Evolutionary conservation across 75 land plant genomes (phyloP), one percentile per base, ranked within the genome.

Genomic region (Sequoiadendron giganteum): DNA sequence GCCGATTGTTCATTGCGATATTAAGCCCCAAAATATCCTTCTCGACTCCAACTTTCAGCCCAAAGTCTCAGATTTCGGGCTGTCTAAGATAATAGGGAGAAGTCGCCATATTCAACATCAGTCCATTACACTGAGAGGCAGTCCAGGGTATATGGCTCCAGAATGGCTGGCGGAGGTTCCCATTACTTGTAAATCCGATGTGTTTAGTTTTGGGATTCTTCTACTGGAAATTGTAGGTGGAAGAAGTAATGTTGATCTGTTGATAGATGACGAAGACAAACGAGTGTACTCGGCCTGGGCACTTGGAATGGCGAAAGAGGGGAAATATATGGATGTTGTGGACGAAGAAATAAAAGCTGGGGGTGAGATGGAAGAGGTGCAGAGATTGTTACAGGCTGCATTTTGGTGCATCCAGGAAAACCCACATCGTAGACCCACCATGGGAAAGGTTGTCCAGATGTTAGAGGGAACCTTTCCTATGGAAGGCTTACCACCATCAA

Each of bases 1-100:
- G 10, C 91, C 88, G 73, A 94, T 96, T 90, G 92, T 95, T 25
- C 97, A 96, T 84, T 94, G 96, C 68, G 97, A 96, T 85, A 93
- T 94, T 25, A 92, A 92, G 91, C 90, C 93, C 43, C 55, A 75
- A 36, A 92, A 92, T 81, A 88, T 91, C 28, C 88, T 91, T 16
- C 77, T 93, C 49, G 89, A 86, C 40, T 90, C 87, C 16, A 40
- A 90, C 75, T 89, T 91, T 82, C 68, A 49, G 16, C 72, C 94
- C 21, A 93, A 86, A 77, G 87, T 93, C n/a, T 86, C 92, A 8
- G 94, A 93, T 86, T 93, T 93, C 76, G 92, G 94, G 21, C 61
- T 93, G 30, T 90, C 92, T 18, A 93, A 90, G 91, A 88, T 91
- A n/a, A 76, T 91, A 10, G 80, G 72, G 43, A 89, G 89, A 36